Base-by-base conservation (phyloP, 768 basidiomycete species). In the Tubosaeta brunneosetosa region DNA sequence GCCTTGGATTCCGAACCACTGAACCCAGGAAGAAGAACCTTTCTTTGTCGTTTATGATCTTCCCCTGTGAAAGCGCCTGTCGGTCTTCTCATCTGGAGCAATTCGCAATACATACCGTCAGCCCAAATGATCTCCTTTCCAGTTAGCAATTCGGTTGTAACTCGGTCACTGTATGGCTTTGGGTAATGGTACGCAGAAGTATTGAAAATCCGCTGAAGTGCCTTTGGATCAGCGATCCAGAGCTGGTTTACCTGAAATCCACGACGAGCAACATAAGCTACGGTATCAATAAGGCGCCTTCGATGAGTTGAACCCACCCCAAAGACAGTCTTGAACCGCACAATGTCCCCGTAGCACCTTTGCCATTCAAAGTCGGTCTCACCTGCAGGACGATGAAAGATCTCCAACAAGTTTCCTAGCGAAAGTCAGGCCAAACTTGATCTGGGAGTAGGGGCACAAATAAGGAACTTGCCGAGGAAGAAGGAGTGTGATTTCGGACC, bases 1-100 rank as follows among this genome's bases (percentile, higher is more conserved):
- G 80, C 71, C 50, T 74, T 80, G 29, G 75, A 72, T 55, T 82
- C 78, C 1, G 75, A 74, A 9, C 64, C 72, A 48, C 81, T 79
- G 52, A 83, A 83, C 3, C 78, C 81, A 3, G 80, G 81, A 44
- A 79, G 69, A 72, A 82, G 75, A 19, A 80, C 71, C 55, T 73
- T 81, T 52, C 78, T 66, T 49, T 83, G 80, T 42, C 82, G 73
- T 60, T 69, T 79, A 54, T 83, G 82, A 32, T 67, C 74, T n/a
- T 73, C 67, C 2, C 74, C 67, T 69, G 44, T 6, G 42, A 46
- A 37, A 6, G 27, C 5, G n/a, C 16, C 46, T 25, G 40, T 42
- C 44, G 27, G 13, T 16, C 34, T 26, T 43, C n/a, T 70, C 6
- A 6, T 29, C 6, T 4, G 6, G 9, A 29, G 29, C 9, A 29